phyloP scores from a whole-genome alignment of 345 rosid species.

The Pugionium dolabratum region DNA sequence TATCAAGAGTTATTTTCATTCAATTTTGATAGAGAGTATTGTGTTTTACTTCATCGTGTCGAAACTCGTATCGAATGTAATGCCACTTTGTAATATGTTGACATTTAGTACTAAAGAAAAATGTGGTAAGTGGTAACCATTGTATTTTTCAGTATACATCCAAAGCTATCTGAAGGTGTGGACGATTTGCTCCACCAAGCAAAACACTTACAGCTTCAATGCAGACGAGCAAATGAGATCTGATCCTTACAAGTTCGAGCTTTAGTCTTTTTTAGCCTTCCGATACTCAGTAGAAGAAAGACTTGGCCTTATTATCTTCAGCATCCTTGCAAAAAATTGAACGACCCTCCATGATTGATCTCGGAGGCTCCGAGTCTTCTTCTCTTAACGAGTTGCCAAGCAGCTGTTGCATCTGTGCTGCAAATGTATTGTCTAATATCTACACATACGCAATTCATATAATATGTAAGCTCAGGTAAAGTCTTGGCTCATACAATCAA shows the following conservation, averaged over 20 bases:
- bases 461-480: conserved; percentile 11
- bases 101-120: not conserved
- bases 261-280: not conserved
- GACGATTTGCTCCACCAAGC: conserved; percentile 32
- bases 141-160: conserved; percentile 24
- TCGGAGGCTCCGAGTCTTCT: conserved; percentile 89
- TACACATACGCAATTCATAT: conserved; percentile 34
- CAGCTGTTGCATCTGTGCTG: conserved; percentile 90
- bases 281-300: conserved; percentile 54
- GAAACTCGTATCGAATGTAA: conserved; percentile 12
- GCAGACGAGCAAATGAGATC: conserved; percentile 39
- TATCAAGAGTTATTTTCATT: no score
- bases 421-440: conserved; percentile 93
- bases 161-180: conserved; percentile 29
- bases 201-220: conserved; percentile 25
- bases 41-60: conserved; percentile 15
- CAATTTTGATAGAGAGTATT: no score
- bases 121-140: conserved; percentile 7
- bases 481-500: not conserved
- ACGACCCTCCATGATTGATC: conserved; percentile 85
- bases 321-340: conserved; percentile 93
- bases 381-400: conserved; percentile 81
- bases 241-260: conserved; percentile 13
- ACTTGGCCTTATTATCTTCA: conserved; percentile 63
- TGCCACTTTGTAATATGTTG: not conserved